Evolutionary conservation across 116 monocot species (phyloP).

Genomic region (Papilionanthe hybrid): DNA sequence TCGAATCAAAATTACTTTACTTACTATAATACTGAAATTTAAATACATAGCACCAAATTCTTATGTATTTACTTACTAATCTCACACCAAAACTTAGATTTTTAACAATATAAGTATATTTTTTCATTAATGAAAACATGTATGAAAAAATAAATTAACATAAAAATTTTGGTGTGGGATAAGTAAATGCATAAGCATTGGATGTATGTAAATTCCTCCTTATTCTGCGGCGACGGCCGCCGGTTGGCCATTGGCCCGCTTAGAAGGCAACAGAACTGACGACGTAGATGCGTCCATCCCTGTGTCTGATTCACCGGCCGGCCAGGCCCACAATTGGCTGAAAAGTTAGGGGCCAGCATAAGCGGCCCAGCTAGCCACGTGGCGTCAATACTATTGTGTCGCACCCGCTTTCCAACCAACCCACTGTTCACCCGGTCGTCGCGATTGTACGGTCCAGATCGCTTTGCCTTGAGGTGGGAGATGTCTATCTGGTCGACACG

Average conservation of each 20-base stretch:
- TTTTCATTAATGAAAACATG: too few species aligned
- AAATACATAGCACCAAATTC: too few species aligned
- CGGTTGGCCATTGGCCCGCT: neutral
- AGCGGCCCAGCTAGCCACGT: neutral
- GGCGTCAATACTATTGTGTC: neutral
- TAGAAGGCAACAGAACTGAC: neutral
- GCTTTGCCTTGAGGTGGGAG: too few species aligned
- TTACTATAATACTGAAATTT: too few species aligned
- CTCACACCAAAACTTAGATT: too few species aligned
- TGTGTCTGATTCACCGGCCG: neutral
- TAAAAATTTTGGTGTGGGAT: too few species aligned
- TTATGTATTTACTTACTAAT: too few species aligned
- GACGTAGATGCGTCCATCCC: neutral
- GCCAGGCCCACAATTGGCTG: neutral
- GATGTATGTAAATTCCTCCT: too few species aligned
- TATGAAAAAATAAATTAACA: too few species aligned
- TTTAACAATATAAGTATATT: too few species aligned
- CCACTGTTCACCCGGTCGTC: neutral
- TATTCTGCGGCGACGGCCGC: slow-evolving; percentile 4
- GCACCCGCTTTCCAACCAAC: neutral
- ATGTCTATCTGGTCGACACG: neutral
- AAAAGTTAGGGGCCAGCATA: neutral
- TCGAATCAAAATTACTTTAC: too few species aligned
- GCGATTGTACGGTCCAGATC: neutral
- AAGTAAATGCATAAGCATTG: too few species aligned